phyloP scores from a whole-genome alignment of 78 protist genomes.

The Bigelowiella natans region DNA sequence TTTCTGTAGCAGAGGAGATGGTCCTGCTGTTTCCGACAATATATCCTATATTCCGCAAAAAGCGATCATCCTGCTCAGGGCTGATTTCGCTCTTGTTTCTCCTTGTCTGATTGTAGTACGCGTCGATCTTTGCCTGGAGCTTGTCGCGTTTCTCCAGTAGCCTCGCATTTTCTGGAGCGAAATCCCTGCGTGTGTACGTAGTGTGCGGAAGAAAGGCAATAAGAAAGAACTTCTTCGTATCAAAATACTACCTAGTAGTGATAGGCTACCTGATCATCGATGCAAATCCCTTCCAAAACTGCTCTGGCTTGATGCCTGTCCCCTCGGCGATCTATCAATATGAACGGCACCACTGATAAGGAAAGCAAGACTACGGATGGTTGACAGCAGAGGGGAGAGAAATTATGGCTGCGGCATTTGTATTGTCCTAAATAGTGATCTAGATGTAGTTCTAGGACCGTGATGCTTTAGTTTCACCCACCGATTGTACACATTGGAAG shows the following conservation, averaged over 20 bases:
- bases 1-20: neutral
- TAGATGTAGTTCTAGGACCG: too few relatives aligned
- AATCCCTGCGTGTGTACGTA: neutral
- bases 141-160: conserved; percentile 16
- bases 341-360: too few relatives aligned
- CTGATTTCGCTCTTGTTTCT: too few relatives aligned
- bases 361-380: too few relatives aligned
- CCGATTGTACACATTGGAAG: too few relatives aligned
- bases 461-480: too few relatives aligned
- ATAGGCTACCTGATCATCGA: neutral
- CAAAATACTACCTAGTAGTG: too few relatives aligned
- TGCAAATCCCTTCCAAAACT: conserved; percentile 5
- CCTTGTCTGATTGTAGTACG: conserved; percentile 1
- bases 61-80: neutral
- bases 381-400: too few relatives aligned
- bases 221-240: neutral
- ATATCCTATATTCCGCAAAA: neutral
- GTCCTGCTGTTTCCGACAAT: neutral
- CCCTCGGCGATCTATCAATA: too few relatives aligned
- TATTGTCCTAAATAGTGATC: too few relatives aligned
- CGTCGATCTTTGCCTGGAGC: conserved; percentile 27
- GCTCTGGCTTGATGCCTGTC: conserved; percentile 2
- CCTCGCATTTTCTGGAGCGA: too few relatives aligned
- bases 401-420: too few relatives aligned
- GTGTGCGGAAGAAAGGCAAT: neutral